A percentile compares a stretch with the other conserved stretches of the same genome.
Evolutionary conservation across 2,329 filamentous ascomycete genomes (phyloP).

Genomic region (Verticillium isaacii): DNA sequence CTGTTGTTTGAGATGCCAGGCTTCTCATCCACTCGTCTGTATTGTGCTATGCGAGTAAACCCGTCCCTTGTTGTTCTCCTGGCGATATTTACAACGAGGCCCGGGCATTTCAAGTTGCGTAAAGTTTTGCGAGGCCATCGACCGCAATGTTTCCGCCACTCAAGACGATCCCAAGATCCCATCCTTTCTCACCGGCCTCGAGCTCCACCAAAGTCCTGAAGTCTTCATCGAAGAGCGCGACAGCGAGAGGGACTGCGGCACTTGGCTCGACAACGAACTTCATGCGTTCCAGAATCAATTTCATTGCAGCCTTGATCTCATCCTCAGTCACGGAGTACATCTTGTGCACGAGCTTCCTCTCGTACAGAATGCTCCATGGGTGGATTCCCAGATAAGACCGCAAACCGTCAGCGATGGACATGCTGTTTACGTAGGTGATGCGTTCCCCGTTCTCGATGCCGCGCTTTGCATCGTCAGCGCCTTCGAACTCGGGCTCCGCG

Average conservation of each 20-base stretch:
- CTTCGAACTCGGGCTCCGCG: slow-evolving; percentile 69
- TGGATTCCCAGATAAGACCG: slow-evolving; percentile 66
- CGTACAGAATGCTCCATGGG: slow-evolving; percentile 67
- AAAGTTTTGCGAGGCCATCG: slow-evolving; percentile 38
- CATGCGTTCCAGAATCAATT: slow-evolving; percentile 70
- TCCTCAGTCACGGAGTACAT: slow-evolving; percentile 67
- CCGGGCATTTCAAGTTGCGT: slow-evolving; percentile 13
- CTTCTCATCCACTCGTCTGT: too few species aligned
- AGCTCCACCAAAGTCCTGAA: slow-evolving; percentile 60
- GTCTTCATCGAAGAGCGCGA: slow-evolving; percentile 70
- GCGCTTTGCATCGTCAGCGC: slow-evolving; percentile 68
- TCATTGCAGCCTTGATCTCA: slow-evolving; percentile 67
- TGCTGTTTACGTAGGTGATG: slow-evolving; percentile 59
- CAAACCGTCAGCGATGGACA: slow-evolving; percentile 77
- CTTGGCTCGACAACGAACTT: slow-evolving; percentile 81
- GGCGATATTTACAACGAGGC: too few species aligned
- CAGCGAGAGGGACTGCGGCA: slow-evolving; percentile 68
- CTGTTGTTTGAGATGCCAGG: too few species aligned
- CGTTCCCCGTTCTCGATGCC: slow-evolving; percentile 57
- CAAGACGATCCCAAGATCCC: slow-evolving; percentile 54
- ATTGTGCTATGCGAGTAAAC: too few species aligned
- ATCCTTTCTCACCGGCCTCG: slow-evolving; percentile 62
- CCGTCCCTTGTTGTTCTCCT: too few species aligned
- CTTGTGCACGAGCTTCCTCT: slow-evolving; percentile 56
- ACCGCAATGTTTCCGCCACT: slow-evolving; percentile 46